These are phyloP conservation scores for Buddleja alternifolia DNA, from an alignment of 257 asterid genomes.

Conservation along the genomic window DNA sequence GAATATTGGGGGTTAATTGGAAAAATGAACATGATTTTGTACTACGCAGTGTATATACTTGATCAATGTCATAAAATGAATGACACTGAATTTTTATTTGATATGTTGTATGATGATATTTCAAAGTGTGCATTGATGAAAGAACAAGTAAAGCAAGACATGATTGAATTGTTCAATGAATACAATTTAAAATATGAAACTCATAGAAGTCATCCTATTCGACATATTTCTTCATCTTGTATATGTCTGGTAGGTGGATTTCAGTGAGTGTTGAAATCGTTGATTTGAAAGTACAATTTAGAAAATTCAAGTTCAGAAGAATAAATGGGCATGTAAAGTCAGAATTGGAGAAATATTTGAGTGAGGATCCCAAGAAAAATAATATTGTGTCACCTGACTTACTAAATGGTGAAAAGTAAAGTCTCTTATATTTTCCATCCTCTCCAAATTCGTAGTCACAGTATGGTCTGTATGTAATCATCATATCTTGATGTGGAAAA, in stretches of 20 bases:
- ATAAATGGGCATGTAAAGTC: too few relatives aligned
- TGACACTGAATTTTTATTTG: background rate
- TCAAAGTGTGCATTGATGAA: background rate
- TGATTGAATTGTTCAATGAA: background rate
- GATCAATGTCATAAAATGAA: conserved; percentile 7
- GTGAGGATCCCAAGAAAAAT: background rate
- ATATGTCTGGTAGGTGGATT: background rate
- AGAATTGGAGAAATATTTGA: background rate
- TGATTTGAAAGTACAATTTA: background rate
- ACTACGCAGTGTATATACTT: background rate
- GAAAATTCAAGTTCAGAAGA: background rate
- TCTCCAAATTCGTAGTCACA: too few relatives aligned
- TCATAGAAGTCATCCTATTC: too few relatives aligned
- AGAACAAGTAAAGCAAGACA: background rate
- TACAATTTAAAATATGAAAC: background rate
- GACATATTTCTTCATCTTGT: background rate
- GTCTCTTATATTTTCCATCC: background rate
- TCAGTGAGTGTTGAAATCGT: too few relatives aligned
- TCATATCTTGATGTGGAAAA: too few relatives aligned
- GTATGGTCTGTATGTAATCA: too few relatives aligned
- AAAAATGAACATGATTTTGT: too few relatives aligned
- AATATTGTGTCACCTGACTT: background rate
- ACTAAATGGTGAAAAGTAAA: background rate
- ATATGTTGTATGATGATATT: background rate
- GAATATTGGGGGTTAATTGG: too few relatives aligned